Percentiles rank a stretch among this genome's conserved stretches.
These are phyloP conservation scores for Rubia peregrina DNA, from an alignment of 305 asterid genomes.

Conservation along the genomic window DNA sequence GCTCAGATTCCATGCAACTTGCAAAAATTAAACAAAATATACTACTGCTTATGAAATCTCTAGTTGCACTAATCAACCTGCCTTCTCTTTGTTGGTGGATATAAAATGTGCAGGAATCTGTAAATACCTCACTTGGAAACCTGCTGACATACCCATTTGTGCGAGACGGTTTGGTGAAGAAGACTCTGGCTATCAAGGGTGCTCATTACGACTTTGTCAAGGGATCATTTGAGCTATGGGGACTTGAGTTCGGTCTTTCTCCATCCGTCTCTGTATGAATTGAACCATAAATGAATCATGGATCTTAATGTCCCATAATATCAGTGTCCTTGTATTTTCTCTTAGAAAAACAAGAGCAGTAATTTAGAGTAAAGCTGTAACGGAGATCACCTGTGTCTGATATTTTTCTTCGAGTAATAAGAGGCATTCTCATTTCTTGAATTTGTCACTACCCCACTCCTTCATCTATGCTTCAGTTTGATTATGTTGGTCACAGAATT, in stretches of 20 bases:
- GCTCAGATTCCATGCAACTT: conserved; percentile 45
- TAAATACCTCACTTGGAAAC: conserved; percentile 87
- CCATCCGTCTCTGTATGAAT: conserved; percentile 69
- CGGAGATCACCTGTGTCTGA: conserved; percentile 14
- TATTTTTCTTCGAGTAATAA: neutral
- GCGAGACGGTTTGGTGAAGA: conserved; percentile 73
- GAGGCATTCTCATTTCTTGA: conserved; percentile 16
- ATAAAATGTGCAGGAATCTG: conserved; percentile 63
- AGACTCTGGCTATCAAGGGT: conserved; percentile 70
- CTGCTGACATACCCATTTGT: conserved; percentile 83
- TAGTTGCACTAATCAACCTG: neutral
- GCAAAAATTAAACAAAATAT: neutral
- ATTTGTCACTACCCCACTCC: neutral
- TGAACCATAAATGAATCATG: conserved; percentile 28
- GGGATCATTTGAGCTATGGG: conserved; percentile 90
- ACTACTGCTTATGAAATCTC: neutral
- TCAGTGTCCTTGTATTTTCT: conserved; percentile 30
- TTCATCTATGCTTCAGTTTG: conserved; percentile 13
- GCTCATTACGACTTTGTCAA: conserved; percentile 75
- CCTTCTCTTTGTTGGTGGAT: conserved; percentile 1
- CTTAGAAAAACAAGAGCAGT: conserved; percentile 14
- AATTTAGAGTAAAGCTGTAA: conserved; percentile 21
- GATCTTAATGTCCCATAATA: conserved; percentile 25
- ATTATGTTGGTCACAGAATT: conserved; percentile 33
- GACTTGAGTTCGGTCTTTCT: conserved; percentile 63